A percentile compares a stretch with the other conserved stretches of the same genome.
phyloP scores from a whole-genome alignment of 805 yeast species.

The Starmera dryadoides region DNA sequence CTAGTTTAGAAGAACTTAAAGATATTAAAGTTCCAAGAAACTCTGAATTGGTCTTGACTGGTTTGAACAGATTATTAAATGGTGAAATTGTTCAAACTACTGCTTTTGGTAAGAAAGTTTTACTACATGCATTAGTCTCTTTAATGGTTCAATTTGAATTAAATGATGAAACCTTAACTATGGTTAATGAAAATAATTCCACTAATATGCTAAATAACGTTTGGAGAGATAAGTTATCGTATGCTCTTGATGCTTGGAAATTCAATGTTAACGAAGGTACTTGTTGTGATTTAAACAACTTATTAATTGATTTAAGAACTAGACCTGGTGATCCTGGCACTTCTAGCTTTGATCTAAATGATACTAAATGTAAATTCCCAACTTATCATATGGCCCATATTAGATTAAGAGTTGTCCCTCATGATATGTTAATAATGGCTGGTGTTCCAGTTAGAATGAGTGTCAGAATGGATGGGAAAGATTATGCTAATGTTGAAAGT shows the following conservation, averaged over 20 bases:
- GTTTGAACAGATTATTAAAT: slow-evolving; percentile 34
- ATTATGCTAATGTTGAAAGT: slow-evolving; percentile 35
- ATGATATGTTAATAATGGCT: slow-evolving; percentile 64
- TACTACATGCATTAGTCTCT: slow-evolving; percentile 55
- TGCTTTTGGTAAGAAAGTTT: slow-evolving; percentile 53
- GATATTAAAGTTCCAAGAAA: slow-evolving; percentile 21
- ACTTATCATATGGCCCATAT: slow-evolving; percentile 64
- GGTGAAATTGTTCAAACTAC: slow-evolving; percentile 4
- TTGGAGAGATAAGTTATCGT: slow-evolving; percentile 62
- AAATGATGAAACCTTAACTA: slow-evolving; percentile 29
- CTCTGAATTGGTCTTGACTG: slow-evolving; percentile 1
- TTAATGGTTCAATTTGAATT: slow-evolving; percentile 62
- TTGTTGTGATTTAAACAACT: slow-evolving; percentile 4
- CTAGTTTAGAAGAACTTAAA: slow-evolving; percentile 50
- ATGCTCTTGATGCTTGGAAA: slow-evolving; percentile 61
- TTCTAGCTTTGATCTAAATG: slow-evolving; percentile 25
- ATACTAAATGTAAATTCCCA: slow-evolving; percentile 47
- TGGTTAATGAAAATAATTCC: slow-evolving; percentile 1
- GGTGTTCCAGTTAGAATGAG: slow-evolving; percentile 73
- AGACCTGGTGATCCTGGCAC: slow-evolving; percentile 5
- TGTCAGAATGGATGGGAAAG: slow-evolving; percentile 42
- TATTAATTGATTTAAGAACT: slow-evolving; percentile 1
- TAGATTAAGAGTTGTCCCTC: slow-evolving; percentile 56
- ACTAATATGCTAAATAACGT: slow-evolving; percentile 3
- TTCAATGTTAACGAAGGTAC: slow-evolving; percentile 8